Conservation (phyloP, 2,329 filamentous ascomycete genomes). For the Emydomyces testavorans region DNA sequence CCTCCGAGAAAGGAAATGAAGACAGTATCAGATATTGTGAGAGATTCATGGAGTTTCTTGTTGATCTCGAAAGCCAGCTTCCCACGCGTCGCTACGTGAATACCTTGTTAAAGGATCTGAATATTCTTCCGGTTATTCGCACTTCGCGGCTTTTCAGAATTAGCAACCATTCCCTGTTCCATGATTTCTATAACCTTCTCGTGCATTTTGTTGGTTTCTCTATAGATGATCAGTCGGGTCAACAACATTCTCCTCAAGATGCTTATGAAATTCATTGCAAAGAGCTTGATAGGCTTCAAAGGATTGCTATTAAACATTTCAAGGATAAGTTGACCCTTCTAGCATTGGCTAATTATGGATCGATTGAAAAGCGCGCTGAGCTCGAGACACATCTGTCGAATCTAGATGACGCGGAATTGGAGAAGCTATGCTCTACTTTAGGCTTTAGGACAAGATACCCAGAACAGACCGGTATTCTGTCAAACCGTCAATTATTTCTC, state of each 20-base stretch:
- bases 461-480: slow-evolving; percentile 53
- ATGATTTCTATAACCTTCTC: slow-evolving; percentile 69
- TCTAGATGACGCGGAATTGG: slow-evolving; percentile 63
- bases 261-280: slow-evolving; percentile 71
- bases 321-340: slow-evolving; percentile 84
- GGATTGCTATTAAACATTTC: slow-evolving; percentile 67
- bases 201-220: slow-evolving; percentile 79
- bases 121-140: slow-evolving; percentile 64
- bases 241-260: slow-evolving; percentile 58
- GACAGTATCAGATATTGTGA: slow-evolving; percentile 76
- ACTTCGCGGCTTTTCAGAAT: slow-evolving; percentile 68
- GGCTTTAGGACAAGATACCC: slow-evolving; percentile 78
- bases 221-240: slow-evolving; percentile 80
- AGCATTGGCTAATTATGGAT: slow-evolving; percentile 82
- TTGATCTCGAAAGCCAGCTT: slow-evolving; percentile 82
- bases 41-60: slow-evolving; percentile 80
- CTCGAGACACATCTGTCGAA: slow-evolving; percentile 62
- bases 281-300: slow-evolving; percentile 65
- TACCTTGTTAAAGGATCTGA: slow-evolving; percentile 71
- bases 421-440: slow-evolving; percentile 56
- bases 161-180: slow-evolving; percentile 62
- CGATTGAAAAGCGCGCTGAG: slow-evolving; percentile 69
- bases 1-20: slow-evolving; percentile 29
- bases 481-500: slow-evolving; percentile 39
- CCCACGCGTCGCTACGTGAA: slow-evolving; percentile 92